Base-by-base conservation (phyloP, 352 stramenopile species). In the Phytophthora crassamura region DNA sequence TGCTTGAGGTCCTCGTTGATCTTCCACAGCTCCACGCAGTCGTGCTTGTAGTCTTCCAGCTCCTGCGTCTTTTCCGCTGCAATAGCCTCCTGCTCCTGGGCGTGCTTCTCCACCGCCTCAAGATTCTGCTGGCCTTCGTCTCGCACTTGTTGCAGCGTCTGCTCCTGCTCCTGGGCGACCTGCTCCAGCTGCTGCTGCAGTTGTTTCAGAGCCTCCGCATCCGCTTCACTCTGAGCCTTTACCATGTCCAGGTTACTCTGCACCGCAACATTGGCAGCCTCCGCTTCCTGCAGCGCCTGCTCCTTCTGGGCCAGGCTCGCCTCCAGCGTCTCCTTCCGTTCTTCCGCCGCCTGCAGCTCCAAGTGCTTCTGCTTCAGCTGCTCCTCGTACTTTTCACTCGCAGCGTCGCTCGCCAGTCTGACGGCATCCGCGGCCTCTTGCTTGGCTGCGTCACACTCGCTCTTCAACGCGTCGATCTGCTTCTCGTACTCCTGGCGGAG, bases 1-100 rank as follows among this genome's bases (percentile, higher is more conserved):
- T 91, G 82, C 67, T 92, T 92, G 11, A 94, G 55, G 12, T 91
- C 85, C 55, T 94, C 85, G 41, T 92, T 94, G 34, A 78, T 61
- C 36, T 90, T 84, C 85, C 85, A 94, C 34, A 94, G 59, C 62
- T 90, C 77, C 36, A 87, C 79, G 18, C 85, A 94, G 54, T 94
- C 85, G 48, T 92, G 78, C 50, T 91, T 93, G 64, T 90, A 94
- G 52, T 91, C 82, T 18, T 88, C 82, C 38, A 89, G 67, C 22
- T 86, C 77, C 42, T 87, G 80, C 14, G 64, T 79, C 59, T 88
- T 74, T 45, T 80, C 59, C 16, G 56, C 50, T 11, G 65, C 50
- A 36, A 74, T 30, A 3, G 56, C 39, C 20, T 82, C 62, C 25
- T 74, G 62, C 45, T 76, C 67, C 30, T 69, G 52, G 34, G 59